Conservation (phyloP, 768 basidiomycete genomes). For the Boletus speciosus region DNA sequence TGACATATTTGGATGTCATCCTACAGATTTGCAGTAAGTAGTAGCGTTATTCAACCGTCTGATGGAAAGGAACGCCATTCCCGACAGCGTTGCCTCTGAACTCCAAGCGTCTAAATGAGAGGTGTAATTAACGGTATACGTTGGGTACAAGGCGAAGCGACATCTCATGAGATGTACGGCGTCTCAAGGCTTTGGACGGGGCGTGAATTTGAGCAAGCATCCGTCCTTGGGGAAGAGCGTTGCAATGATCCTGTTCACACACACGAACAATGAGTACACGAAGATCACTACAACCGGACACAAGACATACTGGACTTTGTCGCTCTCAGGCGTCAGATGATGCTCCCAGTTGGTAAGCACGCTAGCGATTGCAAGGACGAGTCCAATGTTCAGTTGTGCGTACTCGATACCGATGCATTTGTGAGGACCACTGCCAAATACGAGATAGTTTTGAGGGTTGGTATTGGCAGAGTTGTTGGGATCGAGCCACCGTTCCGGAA, state of each 20-base stretch:
- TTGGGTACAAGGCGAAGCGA: not conserved
- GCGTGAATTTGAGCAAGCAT: constrained; percentile 73
- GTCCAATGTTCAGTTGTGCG: constrained; percentile 84
- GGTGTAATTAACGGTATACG: constrained; percentile 14
- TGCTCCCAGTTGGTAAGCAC: constrained; percentile 85
- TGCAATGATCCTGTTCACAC: constrained; percentile 72
- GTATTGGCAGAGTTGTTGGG: constrained; percentile 69
- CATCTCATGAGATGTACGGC: not conserved
- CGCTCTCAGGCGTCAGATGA: constrained; percentile 70
- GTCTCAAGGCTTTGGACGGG: constrained; percentile 40
- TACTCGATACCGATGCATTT: constrained; percentile 92
- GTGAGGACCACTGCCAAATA: constrained; percentile 93
- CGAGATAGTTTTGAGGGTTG: constrained; percentile 93
- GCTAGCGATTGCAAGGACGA: constrained; percentile 80
- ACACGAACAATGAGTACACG: not conserved
- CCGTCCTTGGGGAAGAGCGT: constrained; percentile 96
- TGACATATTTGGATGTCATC: not conserved
- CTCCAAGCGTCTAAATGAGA: constrained; percentile 15
- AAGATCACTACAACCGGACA: not conserved
- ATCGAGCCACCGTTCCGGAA: constrained; percentile 93
- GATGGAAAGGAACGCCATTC: not conserved
- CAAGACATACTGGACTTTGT: constrained; percentile 73
- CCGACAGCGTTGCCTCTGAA: not conserved
- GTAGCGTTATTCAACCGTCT: too few species aligned
- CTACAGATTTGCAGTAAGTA: not conserved